Percentiles rank a stretch among this genome's conserved stretches.
These are phyloP conservation scores for Meripilus lineatus DNA, from an alignment of 1,284 basidiomycete species.

Conservation along the genomic window DNA sequence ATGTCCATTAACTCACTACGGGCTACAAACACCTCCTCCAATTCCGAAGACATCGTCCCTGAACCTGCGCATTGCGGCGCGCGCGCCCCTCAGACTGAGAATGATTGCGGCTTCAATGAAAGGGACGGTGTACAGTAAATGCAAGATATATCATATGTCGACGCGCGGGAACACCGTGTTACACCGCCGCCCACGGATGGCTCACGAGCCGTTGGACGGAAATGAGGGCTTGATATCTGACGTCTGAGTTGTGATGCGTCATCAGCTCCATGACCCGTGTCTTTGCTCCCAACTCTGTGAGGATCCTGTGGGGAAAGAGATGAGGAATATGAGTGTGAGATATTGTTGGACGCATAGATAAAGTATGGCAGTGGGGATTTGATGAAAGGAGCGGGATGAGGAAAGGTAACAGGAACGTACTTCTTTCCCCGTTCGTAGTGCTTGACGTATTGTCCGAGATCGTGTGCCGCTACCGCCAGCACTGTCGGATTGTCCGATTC, in stretches of 20 bases:
- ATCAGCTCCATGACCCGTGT: slow-evolving; percentile 92
- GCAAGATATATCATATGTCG: too few relatives aligned
- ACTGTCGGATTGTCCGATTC: slow-evolving; percentile 72
- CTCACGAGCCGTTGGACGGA: slow-evolving; percentile 80
- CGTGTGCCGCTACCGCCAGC: slow-evolving; percentile 86
- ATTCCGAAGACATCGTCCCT: too few relatives aligned
- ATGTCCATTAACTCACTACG: too few relatives aligned
- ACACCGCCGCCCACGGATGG: slow-evolving; percentile 60
- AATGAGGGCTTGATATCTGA: slow-evolving; percentile 87
- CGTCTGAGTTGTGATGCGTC: slow-evolving; percentile 83
- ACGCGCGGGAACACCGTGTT: too few relatives aligned
- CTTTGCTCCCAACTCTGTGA: slow-evolving; percentile 86
- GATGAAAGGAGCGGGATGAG: background rate
- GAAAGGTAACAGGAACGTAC: slow-evolving; percentile 39
- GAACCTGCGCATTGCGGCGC: too few relatives aligned
- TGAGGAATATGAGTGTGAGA: too few relatives aligned
- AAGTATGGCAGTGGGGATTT: slow-evolving; percentile 2
- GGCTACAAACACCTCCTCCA: too few relatives aligned
- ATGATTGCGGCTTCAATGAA: too few relatives aligned
- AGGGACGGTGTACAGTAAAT: too few relatives aligned
- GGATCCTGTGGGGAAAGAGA: slow-evolving; percentile 42
- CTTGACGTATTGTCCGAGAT: slow-evolving; percentile 92
- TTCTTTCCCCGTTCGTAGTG: slow-evolving; percentile 88
- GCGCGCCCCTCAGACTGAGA: too few relatives aligned
- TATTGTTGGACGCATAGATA: slow-evolving; percentile 9